phyloP scores from a whole-genome alignment of 2,329 filamentous ascomycete genomes.

The Phyllosticta citriasiana region DNA sequence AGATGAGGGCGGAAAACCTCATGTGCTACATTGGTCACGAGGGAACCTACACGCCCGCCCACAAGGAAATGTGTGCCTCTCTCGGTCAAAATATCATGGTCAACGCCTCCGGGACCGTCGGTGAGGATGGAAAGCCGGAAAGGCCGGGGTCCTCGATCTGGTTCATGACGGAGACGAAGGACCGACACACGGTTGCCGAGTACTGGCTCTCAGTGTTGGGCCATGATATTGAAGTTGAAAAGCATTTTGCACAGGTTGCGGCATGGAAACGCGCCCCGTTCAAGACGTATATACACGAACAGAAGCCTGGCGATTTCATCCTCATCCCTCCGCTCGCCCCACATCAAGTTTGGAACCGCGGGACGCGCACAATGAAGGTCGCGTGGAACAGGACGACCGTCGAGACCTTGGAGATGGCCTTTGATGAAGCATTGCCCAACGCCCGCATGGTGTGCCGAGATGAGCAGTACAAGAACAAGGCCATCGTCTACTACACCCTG shows the following conservation, averaged over 20 bases:
- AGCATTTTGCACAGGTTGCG: slow-evolving; percentile 90
- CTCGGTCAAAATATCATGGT: slow-evolving; percentile 98
- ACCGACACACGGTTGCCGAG: slow-evolving; percentile 80
- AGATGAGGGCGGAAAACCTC: slow-evolving; percentile 89
- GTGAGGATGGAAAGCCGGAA: slow-evolving; percentile 58
- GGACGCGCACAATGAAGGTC: slow-evolving; percentile 91
- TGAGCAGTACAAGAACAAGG: slow-evolving; percentile 98
- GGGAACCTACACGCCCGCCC: slow-evolving; percentile 89
- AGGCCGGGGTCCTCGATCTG: slow-evolving; percentile 84
- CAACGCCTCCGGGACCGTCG: slow-evolving; percentile 59
- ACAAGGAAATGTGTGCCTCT: slow-evolving; percentile 95
- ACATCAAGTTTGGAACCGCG: slow-evolving; percentile 97
- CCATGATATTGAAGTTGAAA: slow-evolving; percentile 93
- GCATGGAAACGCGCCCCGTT: slow-evolving; percentile 95
- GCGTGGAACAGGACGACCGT: slow-evolving; percentile 95
- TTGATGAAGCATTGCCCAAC: slow-evolving; percentile 79
- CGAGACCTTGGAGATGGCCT: slow-evolving; percentile 77
- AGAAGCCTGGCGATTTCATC: slow-evolving; percentile 83
- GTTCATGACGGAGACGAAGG: slow-evolving; percentile 98
- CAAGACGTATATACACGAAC: slow-evolving; percentile 84
- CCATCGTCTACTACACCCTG: slow-evolving; percentile 82
- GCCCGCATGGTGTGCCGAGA: slow-evolving; percentile 88
- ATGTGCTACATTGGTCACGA: slow-evolving; percentile 99
- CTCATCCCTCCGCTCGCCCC: slow-evolving; percentile 86
- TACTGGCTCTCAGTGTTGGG: slow-evolving; percentile 90